Conservation (phyloP, 768 basidiomycete species). For the Termitomyces sp. region DNA sequence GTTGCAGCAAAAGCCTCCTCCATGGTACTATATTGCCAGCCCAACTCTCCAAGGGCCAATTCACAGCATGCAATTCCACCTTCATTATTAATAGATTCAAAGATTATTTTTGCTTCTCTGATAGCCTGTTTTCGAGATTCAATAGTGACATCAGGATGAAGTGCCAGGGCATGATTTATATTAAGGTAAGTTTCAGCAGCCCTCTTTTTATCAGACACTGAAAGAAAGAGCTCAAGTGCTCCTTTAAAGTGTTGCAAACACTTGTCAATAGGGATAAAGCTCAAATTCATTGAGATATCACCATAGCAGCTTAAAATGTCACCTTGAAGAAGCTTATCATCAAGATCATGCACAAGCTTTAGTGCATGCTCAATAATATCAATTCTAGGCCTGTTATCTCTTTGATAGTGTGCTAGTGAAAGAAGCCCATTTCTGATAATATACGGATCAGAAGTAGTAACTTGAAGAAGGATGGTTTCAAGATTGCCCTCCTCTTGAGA, state of each 20-base stretch:
- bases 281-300: background rate
- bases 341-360: background rate
- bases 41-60: background rate
- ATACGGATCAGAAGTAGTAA: background rate
- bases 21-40: background rate
- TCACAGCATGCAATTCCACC: background rate
- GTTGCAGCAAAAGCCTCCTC: background rate
- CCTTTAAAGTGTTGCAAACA: background rate
- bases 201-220: background rate
- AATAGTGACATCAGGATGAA: background rate
- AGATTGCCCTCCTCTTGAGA: conserved; percentile 12
- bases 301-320: background rate
- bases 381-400: conserved; percentile 7
- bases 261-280: background rate
- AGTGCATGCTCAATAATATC: conserved; percentile 7
- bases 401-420: conserved; percentile 12
- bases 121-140: background rate
- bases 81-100: background rate
- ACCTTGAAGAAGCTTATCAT: background rate
- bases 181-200: background rate
- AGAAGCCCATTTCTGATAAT: background rate
- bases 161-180: background rate
- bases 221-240: background rate
- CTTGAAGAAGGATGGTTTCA: conserved; percentile 12
- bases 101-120: background rate